Evolutionary conservation across 345 rosid genomes (phyloP), one percentile per base, ranked within the genome.

Genomic region (Nasturtium officinale): DNA sequence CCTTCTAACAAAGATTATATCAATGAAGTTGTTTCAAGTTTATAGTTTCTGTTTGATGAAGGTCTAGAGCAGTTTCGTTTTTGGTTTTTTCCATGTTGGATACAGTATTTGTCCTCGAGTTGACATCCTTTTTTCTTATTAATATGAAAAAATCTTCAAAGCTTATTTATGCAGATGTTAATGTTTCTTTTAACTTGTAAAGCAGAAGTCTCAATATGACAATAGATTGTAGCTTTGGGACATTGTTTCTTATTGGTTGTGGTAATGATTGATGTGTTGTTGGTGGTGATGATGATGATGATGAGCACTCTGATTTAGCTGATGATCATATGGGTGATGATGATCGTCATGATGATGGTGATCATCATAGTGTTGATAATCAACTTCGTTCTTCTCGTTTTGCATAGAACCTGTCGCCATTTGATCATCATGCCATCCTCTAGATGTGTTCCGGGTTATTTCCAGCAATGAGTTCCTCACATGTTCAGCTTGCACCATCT

Each of bases 401-500:
- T 85, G 89, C 2, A 81, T 62, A 0, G 89, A 56, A 25, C 52
- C 66, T 29, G 79, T 80, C 32, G 37, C 78, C 66, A 80, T 82
- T 75, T 82, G 81, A 54, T 78, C 87, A 17, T 81, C 75, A 42
- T 71, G 73, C 94, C 90, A 85, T 30, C 64, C 83, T 67, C 79
- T 83, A 1, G 85, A 67, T 5, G 83, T 81, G 72, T 89, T 83
- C 74, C 89, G 45, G 0, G 91, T 87, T 69, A 94, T 78, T 82
- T 89, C 95, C 4, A 91, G 83, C 83, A 94, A 78, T 1, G 90
- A 89, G 26, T 91, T 90, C 83, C 89, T 87, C 15, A 89, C 87
- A 53, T 83, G 84, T 61, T 91, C 95, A 42, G 96, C 92, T 74
- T 89, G 91, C 54, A 89, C 79, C 87, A 87, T 79, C 70, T 89